Base-by-base conservation (phyloP, 169 alveolate genomes). In the Plasmodium chabaudi region DNA sequence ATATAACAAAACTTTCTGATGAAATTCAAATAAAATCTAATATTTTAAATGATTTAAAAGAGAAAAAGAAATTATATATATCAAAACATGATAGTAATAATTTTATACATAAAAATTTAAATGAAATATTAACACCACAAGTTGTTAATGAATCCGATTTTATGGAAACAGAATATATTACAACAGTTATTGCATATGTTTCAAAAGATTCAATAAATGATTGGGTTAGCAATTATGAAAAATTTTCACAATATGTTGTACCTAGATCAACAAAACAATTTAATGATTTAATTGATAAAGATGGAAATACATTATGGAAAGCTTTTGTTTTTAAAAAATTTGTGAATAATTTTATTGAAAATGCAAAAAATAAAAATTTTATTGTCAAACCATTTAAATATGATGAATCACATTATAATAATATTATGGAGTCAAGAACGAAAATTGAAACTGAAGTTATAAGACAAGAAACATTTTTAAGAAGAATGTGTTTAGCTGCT, bases 121-220 rank as follows among this genome's bases (percentile, higher is more conserved):
- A 95, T 15, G 96, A 95, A 70, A 93, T 95, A 17, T 94, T 96
- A 47, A 95, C 97, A 1, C 97, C 97, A 61, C 97, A 96, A 19
- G 87, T 93, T 9, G 95, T 95, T n/a, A 93, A 72, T 39, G 94
- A 94, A 27, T 84, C 92, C 0, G 96, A 93, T 25, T 93, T 95
- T 75, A 88, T 94, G 9, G 97, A 95, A 57, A 93, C 97, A 13
- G 96, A 94, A 55, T 96, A 94, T 90, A 57, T 96, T 27, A 87
- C 95, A 5, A 96, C 98, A 10, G 72, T 96, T 27, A 89, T 96
- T 57, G 96, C 94, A 0, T 92, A 93, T 63, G 94, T 96, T 53
- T 98, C 97, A 34, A 86, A 87, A 67, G 94, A 96, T 47, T 72
- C 71, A 44, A 93, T 87, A 34, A 96, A 92, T 1, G 93, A 74